These are phyloP conservation scores for Wallacemonas sp. DNA, from an alignment of 208 protist genomes.

Conservation along the genomic window DNA sequence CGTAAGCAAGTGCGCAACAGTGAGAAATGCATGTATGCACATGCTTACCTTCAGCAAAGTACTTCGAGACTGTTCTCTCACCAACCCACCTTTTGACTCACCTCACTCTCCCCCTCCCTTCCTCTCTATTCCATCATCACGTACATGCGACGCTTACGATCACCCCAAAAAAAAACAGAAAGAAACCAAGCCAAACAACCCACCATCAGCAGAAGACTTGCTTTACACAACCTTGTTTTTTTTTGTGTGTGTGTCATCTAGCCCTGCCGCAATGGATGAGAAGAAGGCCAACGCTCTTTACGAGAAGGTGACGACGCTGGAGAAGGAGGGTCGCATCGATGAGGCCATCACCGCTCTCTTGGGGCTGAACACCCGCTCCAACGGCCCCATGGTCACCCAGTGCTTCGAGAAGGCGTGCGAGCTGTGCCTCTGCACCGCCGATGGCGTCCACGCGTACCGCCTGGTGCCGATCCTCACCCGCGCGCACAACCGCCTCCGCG, in stretches of 20 bases:
- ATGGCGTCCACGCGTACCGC: constrained; percentile 25
- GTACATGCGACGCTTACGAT: background rate
- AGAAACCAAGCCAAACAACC: too few relatives aligned
- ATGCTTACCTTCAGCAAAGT: too few relatives aligned
- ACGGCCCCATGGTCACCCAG: constrained; percentile 39
- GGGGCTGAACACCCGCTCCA: constrained; percentile 36
- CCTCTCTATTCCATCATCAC: background rate
- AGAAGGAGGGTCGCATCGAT: constrained; percentile 38
- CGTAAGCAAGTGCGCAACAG: too few relatives aligned
- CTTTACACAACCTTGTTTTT: too few relatives aligned
- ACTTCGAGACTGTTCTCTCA: too few relatives aligned
- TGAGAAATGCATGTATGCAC: too few relatives aligned
- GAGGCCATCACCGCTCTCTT: constrained; percentile 55
- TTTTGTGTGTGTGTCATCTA: background rate
- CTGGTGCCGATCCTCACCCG: constrained; percentile 27
- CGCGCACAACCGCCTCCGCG: constrained; percentile 44
- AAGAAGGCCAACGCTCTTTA: constrained; percentile 44
- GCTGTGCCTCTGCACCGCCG: constrained; percentile 47
- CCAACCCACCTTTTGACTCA: background rate
- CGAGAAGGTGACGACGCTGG: constrained; percentile 54
- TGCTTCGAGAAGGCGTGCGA: constrained; percentile 65
- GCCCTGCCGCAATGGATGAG: constrained; percentile 37
- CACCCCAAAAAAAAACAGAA: background rate
- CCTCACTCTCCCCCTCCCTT: background rate
- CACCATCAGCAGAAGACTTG: too few relatives aligned